Evolutionary conservation across 1,284 basidiomycete genomes (phyloP), one percentile per base, ranked within the genome.

Genomic region (Microstroma glucosiphilum): DNA sequence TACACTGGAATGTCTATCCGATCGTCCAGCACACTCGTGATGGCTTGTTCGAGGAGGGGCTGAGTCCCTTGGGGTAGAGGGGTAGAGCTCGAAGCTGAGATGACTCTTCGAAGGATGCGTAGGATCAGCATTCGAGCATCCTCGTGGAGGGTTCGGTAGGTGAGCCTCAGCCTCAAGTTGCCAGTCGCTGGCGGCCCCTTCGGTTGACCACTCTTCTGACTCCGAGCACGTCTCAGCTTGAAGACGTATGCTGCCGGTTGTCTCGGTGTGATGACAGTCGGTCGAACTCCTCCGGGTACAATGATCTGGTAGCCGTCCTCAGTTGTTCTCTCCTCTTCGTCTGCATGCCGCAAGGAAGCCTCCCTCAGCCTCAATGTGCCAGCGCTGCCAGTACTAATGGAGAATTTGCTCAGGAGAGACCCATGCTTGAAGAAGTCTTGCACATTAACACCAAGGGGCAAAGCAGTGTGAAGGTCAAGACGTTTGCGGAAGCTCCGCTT

Each of bases 401-500:
- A 67, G 57, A 76, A 76, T 25, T 73, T 76, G 43, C 69, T 73
- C 7, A 77, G 59, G 12, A 79, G 61, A 19, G 56, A 57, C 1
- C 63, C 58, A 13, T 60, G 56, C 6, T 75, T 70, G 72, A 79
- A 79, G 40, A 70, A 71, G 66, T 79, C 77, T 40, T 79, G 76
- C n/a, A 78, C 71, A 40, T 78, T 76, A 40, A 79, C 75, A 23
- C 76, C 75, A 15, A 79, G 65, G 1, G 76, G 77, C 13, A 78
- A 59, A 0, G 69, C 67, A 30, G 72, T 64, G 3, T 46, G 40
- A 3, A 73, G 59, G 19, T 56, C 58, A 15, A 69, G 43, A 1
- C 55, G 30, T 9, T 49, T 51, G 13, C 60, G 60, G 30, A 62
- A 56, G 21, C 43, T 26, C 3, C 61, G 60, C 43, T 19, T 48